Percentiles rank a stretch among this genome's conserved stretches.
phyloP scores from a whole-genome alignment of 176 grass and related monocot genomes.

The Themeda triandra region DNA sequence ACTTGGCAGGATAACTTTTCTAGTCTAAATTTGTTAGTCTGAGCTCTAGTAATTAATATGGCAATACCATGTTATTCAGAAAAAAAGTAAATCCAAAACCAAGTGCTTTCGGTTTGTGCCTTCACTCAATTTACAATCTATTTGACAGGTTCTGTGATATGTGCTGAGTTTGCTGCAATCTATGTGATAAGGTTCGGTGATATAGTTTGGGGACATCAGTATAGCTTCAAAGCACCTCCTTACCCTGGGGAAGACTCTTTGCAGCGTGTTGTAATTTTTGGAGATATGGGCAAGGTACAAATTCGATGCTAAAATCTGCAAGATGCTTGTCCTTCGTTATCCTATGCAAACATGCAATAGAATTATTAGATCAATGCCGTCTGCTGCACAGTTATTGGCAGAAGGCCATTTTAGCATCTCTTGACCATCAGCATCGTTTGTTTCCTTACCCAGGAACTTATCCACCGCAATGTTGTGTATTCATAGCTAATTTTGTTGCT shows the following conservation, averaged over 20 bases:
- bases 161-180: background rate
- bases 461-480: background rate
- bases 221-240: slow-evolving; percentile 83
- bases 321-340: background rate
- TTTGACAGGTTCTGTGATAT: background rate
- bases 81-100: background rate
- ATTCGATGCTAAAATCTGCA: background rate
- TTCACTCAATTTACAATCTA: background rate
- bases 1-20: background rate
- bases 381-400: background rate
- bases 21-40: background rate
- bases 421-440: background rate
- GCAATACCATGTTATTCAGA: background rate
- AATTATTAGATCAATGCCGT: slow-evolving; percentile 2
- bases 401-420: background rate
- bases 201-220: slow-evolving; percentile 62
- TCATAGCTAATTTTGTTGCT: background rate
- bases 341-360: background rate
- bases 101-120: background rate
- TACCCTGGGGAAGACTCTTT: slow-evolving; percentile 86
- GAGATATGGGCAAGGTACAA: slow-evolving; percentile 83
- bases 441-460: background rate
- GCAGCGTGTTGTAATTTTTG: slow-evolving; percentile 81
- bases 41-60: background rate
- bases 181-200: too few relatives aligned